Base-by-base conservation (phyloP, 202 grass and related monocot species). In the Zoysia matrella region DNA sequence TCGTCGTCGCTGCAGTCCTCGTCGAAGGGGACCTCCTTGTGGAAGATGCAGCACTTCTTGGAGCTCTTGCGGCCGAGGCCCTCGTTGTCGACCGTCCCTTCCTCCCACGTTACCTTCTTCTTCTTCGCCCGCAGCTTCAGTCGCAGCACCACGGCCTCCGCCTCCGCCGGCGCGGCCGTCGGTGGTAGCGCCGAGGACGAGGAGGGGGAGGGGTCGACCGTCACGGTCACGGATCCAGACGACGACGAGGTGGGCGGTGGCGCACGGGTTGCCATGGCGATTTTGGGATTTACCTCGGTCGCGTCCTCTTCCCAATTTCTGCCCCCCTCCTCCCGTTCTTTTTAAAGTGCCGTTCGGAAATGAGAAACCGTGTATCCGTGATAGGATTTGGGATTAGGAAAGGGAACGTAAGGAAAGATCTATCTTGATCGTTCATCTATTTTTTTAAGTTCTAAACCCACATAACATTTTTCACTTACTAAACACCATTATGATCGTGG, bases 1-100 rank as follows among this genome's bases (percentile, higher is more conserved):
- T 98, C 92, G 11, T 95, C 89, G 80, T 98, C 95, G 82, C 95
- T 98, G 76, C 88, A 91, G 79, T 98, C 95, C 73, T 93, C 95
- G 51, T 98, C 95, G 78, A 98, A 95, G 47, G 95, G 87, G 49
- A 89, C 89, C 74, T 98, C 80, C 87, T 98, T 95, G 76, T 95
- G 95, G 82, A 98, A 98, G 80, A 98, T 93, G 88, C 90, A 98
- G 79, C 95, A 98, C 73, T 95, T 95, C 77, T 98, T 95, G 73
- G 92, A 95, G 71, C 93, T 93, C 89, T 93, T 98, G 72, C 89
- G 89, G 77, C 90, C 92, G 73, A 98, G 90, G 82, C 86, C 85
- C 80, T 98, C 95, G 83, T 98, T 98, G 80, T 98, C 95, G 40
- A 98, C 90, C 39, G 95, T 95, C 14, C 92, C 95, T 71, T 98